Base-by-base conservation (phyloP, 768 basidiomycete species). In the Pilatotrama ljubarskyi region DNA sequence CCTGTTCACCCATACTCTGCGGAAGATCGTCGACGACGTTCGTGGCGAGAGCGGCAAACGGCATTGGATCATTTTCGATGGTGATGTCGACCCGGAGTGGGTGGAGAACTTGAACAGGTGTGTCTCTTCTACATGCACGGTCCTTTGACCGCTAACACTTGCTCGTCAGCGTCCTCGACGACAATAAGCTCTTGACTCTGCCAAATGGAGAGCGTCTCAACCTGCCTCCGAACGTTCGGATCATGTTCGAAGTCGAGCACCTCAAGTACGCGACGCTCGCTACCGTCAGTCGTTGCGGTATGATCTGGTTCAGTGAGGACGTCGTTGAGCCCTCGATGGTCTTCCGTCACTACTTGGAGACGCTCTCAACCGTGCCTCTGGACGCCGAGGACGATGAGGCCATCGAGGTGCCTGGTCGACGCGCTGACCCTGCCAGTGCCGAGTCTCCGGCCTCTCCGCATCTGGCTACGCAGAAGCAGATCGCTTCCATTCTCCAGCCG, bases 301-400 rank as follows among this genome's bases (percentile, higher is more conserved):
- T 99, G 97, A 96, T 99, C 67, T 99, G 97, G 97, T 99, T 99
- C 78, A 98, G 95, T 71, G 95, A 98, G 59, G 95, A 98, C 64
- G 87, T 97, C 48, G 86, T 99, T 25, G 89, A 93, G 64, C 87
- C 95, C 6, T 76, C 81, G 0, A 98, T 98, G 97, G 84, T 97
- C 17, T 97, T 91, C 73, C 85, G 83, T 51, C 83, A 98, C 70
- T 96, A 98, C 69, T 84, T 99, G 46, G 80, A 84, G 52, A 87
- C 88, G 0, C 78, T 98, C 25, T 80, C 87, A 0, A 77, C 85
- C 1, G 78, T 88, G 1, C 84, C 94, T 11, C 75, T 98, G 66
- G 95, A 94, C 69, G 87, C 88, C 9, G 93, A 95, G 56, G 96
- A 98, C 58, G 96, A 98, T 51, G 91, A 93, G 56, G 73, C 76